Conservation (phyloP, 371 early-diverging fungal genomes). For the Rhizopus arrhizus region DNA sequence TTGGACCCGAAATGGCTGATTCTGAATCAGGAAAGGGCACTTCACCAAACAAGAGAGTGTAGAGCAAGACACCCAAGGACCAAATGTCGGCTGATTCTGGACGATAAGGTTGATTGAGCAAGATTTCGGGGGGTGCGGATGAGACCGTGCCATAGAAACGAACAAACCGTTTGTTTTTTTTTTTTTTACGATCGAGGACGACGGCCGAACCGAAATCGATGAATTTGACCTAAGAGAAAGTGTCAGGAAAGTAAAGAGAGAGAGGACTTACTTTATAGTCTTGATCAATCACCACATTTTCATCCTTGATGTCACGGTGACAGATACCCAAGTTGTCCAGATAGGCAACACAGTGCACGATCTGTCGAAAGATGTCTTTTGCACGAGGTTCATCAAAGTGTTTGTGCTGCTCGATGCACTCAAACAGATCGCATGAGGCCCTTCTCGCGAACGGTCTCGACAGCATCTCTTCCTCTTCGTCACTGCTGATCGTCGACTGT, state of each 20-base stretch:
- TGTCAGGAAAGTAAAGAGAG: conserved; percentile 19
- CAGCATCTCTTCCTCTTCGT: conserved; percentile 22
- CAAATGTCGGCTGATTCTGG: conserved; percentile 85
- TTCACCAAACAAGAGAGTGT: conserved; percentile 75
- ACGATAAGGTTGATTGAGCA: conserved; percentile 67
- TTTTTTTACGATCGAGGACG: conserved; percentile 42
- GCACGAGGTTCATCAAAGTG: conserved; percentile 65
- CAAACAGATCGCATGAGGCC: conserved; percentile 77
- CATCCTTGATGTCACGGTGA: conserved; percentile 74
- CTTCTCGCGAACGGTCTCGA: conserved; percentile 48
- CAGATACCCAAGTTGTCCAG: conserved; percentile 63
- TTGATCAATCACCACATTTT: conserved; percentile 78
- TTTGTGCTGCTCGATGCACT: conserved; percentile 73
- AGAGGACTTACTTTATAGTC: conserved; percentile 30
- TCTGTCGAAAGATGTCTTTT: conserved; percentile 69
- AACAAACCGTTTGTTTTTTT: conserved; percentile 35
- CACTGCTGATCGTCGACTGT: conserved; percentile 31
- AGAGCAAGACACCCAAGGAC: conserved; percentile 78
- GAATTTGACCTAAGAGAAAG: conserved; percentile 63
- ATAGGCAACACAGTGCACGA: conserved; percentile 68
- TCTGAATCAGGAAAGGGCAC: conserved; percentile 68
- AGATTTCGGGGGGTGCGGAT: conserved; percentile 83
- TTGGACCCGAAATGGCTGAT: conserved; percentile 56
- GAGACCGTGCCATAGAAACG: conserved; percentile 52
- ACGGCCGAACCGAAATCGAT: conserved; percentile 80